Percentiles rank a stretch among this genome's conserved stretches.
phyloP scores from a whole-genome alignment of 2,329 filamentous ascomycete genomes.

The Talaromyces islandicus region DNA sequence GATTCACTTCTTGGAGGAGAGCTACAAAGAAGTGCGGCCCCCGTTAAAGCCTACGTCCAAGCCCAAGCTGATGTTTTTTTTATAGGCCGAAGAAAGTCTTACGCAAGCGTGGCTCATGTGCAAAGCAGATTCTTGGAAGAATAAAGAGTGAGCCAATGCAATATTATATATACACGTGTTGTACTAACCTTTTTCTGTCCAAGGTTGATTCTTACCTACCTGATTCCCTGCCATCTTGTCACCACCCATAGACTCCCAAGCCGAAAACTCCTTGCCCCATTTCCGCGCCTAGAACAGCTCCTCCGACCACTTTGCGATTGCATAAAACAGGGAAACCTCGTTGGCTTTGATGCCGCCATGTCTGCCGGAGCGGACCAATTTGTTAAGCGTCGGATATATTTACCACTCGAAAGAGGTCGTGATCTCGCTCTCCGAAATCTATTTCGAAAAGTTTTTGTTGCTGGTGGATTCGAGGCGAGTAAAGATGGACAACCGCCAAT shows the following conservation, averaged over 20 bases:
- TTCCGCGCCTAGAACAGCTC: constrained; percentile 67
- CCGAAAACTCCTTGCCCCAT: constrained; percentile 62
- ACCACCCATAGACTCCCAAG: constrained; percentile 82
- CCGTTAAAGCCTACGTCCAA: not conserved
- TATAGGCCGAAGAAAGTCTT: constrained; percentile 70
- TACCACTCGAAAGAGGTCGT: constrained; percentile 85
- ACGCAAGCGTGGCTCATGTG: constrained; percentile 78
- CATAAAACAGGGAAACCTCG: constrained; percentile 76
- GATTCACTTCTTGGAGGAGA: constrained; percentile 88
- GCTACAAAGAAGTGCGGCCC: constrained; percentile 66
- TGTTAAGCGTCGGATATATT: constrained; percentile 85
- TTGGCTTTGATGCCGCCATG: constrained; percentile 76
- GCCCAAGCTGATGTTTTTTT: not conserved
- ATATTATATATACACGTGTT: not conserved
- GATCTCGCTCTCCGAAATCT: constrained; percentile 91
- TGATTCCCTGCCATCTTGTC: constrained; percentile 87
- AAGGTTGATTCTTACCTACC: constrained; percentile 85
- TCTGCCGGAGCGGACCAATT: constrained; percentile 83
- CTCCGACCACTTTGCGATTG: constrained; percentile 73
- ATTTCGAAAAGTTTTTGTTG: constrained; percentile 82
- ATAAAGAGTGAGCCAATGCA: constrained; percentile 64
- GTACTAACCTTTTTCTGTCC: constrained; percentile 16
- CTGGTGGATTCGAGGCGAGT: constrained; percentile 71
- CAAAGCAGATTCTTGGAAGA: constrained; percentile 63
- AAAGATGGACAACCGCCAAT: constrained; percentile 62